phyloP scores from a whole-genome alignment of 371 early-diverging fungal genomes.

The Mucor circinelloides region DNA sequence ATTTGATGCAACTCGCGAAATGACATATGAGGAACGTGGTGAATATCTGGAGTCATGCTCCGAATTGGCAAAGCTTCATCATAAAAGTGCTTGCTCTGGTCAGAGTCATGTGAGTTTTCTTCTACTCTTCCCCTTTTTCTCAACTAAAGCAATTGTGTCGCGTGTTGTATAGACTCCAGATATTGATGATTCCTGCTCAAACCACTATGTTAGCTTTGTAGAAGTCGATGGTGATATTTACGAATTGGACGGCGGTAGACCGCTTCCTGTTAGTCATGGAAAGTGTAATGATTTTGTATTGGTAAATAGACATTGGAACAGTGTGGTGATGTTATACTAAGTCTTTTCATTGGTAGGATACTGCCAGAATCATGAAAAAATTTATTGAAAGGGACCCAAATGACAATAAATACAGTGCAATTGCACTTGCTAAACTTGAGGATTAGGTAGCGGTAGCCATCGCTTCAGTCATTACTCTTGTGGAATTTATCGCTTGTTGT shows the following conservation, averaged over 20 bases:
- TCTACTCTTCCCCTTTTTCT: background rate
- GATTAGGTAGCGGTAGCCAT: background rate
- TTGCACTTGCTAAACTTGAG: constrained; percentile 47
- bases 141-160: background rate
- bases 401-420: constrained; percentile 66
- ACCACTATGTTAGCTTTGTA: constrained; percentile 87
- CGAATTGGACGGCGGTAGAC: constrained; percentile 86
- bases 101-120: constrained; percentile 63
- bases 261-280: constrained; percentile 85
- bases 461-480: too few species aligned
- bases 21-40: constrained; percentile 74
- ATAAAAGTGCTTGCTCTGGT: constrained; percentile 62
- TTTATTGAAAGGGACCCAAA: constrained; percentile 77
- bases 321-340: background rate
- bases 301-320: constrained; percentile 25
- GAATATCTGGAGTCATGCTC: constrained; percentile 61
- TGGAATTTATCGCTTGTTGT: too few species aligned
- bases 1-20: constrained; percentile 53
- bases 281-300: constrained; percentile 57
- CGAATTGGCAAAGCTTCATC: constrained; percentile 63
- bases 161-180: constrained; percentile 53
- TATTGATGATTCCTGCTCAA: constrained; percentile 67
- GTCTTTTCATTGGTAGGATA: constrained; percentile 40
- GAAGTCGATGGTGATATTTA: constrained; percentile 73
- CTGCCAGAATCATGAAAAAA: constrained; percentile 63